Conservation (phyloP, 208 protist genomes). For the Entamoeba invadens region DNA sequence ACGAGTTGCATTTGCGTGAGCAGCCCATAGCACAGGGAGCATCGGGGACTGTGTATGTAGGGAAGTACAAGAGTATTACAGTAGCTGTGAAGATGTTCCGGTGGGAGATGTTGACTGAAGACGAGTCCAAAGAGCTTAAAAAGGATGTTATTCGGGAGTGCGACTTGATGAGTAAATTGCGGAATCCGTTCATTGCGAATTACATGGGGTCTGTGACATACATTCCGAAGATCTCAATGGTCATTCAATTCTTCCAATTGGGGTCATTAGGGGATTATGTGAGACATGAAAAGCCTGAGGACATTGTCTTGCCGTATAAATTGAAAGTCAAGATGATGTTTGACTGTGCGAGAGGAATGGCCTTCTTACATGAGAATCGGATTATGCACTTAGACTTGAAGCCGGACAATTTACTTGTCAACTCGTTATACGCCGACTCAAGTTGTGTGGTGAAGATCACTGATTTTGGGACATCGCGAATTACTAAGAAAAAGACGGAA, state of each 20-base stretch:
- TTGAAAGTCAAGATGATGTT: background rate
- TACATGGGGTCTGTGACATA: background rate
- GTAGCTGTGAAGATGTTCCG: background rate
- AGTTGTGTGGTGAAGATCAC: background rate
- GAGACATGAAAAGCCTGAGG: background rate
- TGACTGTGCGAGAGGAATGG: background rate
- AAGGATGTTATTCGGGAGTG: background rate
- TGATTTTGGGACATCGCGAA: constrained; percentile 6
- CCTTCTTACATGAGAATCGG: background rate
- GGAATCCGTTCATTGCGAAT: background rate
- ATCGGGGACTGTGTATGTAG: background rate
- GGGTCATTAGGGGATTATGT: background rate
- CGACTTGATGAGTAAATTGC: background rate
- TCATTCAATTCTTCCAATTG: background rate
- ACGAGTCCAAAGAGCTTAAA: background rate
- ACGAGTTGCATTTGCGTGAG: background rate
- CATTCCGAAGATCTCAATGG: background rate
- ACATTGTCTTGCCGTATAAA: background rate
- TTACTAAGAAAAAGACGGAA: background rate
- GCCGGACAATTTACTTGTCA: background rate
- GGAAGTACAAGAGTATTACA: background rate
- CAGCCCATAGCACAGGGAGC: background rate
- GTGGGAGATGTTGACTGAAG: background rate
- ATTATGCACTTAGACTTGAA: background rate
- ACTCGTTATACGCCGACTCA: background rate